Percentiles rank a stretch among this genome's conserved stretches.
Conservation (phyloP, 2,329 filamentous ascomycete species). For the Uncinocarpus reesii region DNA sequence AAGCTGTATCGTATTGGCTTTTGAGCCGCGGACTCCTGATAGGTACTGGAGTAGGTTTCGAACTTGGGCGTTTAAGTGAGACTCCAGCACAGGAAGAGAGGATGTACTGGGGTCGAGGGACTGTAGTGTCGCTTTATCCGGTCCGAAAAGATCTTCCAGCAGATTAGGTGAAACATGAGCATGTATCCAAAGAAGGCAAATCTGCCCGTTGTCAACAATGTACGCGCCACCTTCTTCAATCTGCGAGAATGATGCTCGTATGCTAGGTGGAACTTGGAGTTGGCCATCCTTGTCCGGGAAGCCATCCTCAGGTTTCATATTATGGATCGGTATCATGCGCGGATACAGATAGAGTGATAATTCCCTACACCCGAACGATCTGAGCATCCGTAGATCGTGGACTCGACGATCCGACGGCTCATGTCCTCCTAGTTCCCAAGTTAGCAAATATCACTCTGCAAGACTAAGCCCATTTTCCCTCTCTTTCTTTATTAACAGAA, state of each 20-base stretch:
- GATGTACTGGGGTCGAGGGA: conserved; percentile 72
- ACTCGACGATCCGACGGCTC: conserved; percentile 85
- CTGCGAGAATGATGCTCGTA: conserved; percentile 74
- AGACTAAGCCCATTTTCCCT: no score
- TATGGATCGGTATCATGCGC: conserved; percentile 83
- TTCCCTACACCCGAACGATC: conserved; percentile 75
- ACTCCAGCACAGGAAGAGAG: conserved; percentile 71
- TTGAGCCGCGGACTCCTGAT: conserved; percentile 67
- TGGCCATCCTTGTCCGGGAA: conserved; percentile 90
- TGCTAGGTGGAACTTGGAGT: conserved; percentile 66
- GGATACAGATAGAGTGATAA: conserved; percentile 90
- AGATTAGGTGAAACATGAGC: conserved; percentile 85
- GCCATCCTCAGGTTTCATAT: conserved; percentile 73
- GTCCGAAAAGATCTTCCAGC: conserved; percentile 79
- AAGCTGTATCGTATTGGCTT: conserved; percentile 79
- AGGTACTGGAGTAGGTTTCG: conserved; percentile 88
- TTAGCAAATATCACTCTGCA: no score
- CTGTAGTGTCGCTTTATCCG: conserved; percentile 59
- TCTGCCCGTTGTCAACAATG: conserved; percentile 88
- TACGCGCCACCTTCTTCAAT: conserved; percentile 92
- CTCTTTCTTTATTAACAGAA: no score
- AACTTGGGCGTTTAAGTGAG: conserved; percentile 87
- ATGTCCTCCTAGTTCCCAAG: conserved; percentile 50
- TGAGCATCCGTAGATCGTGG: conserved; percentile 83
- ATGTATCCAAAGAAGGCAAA: conserved; percentile 86